These are phyloP conservation scores for Dactylonectria macrodidyma DNA, from an alignment of 2,329 filamentous ascomycete genomes.

Conservation along the genomic window DNA sequence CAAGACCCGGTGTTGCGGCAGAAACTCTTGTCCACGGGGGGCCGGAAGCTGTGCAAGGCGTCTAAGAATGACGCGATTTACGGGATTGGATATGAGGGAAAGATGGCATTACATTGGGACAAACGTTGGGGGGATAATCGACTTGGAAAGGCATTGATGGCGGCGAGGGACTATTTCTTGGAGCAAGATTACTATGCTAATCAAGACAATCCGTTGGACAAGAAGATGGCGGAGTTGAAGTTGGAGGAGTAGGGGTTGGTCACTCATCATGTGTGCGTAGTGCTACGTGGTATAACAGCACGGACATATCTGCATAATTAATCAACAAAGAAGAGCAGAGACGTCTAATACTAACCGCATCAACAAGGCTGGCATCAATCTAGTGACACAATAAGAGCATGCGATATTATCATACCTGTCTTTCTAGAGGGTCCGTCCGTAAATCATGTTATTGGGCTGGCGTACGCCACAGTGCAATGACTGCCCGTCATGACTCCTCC, in stretches of 20 bases:
- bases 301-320: neutral
- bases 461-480: constrained; percentile 24
- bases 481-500: constrained; percentile 11
- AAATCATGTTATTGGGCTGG: constrained; percentile 16
- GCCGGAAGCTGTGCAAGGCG: constrained; percentile 51
- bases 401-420: neutral
- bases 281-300: too few species aligned
- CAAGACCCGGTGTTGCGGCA: constrained; percentile 47
- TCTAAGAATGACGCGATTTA: constrained; percentile 51
- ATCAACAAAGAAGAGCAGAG: neutral
- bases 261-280: too few species aligned
- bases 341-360: neutral
- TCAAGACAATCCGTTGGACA: neutral
- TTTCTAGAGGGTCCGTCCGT: neutral
- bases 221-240: neutral
- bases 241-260: constrained; percentile 4
- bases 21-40: constrained; percentile 51
- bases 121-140: constrained; percentile 51
- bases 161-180: constrained; percentile 36
- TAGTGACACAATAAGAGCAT: neutral
- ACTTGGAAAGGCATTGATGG: constrained; percentile 52
- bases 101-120: constrained; percentile 39
- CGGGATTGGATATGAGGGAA: constrained; percentile 53
- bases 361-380: neutral
- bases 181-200: constrained; percentile 9